Evolutionary conservation across 2,329 filamentous ascomycete genomes (phyloP).

Genomic region (Aspergillus puulaauensis): DNA sequence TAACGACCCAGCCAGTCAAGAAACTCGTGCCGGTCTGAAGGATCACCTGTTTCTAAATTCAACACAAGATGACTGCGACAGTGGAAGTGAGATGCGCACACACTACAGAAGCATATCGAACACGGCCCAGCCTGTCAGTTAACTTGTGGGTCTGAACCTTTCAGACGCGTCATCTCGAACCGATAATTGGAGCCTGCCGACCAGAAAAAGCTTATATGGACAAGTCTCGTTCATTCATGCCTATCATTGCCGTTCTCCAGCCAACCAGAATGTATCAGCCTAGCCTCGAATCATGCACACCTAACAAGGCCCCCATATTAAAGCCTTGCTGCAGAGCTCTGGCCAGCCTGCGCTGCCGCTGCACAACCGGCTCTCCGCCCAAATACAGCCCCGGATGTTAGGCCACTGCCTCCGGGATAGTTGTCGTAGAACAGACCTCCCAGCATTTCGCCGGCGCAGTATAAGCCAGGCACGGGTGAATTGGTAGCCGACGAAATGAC

Average conservation of each 20-base stretch:
- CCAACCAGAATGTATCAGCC: not conserved
- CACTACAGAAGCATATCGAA: too few relatives aligned
- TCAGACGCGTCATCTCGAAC: too few relatives aligned
- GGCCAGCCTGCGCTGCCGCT: slow-evolving; percentile 21
- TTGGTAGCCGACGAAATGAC: slow-evolving; percentile 34
- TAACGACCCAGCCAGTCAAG: too few relatives aligned
- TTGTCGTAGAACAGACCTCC: slow-evolving; percentile 65
- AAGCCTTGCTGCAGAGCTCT: not conserved
- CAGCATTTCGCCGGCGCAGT: slow-evolving; percentile 65
- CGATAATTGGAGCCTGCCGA: not conserved
- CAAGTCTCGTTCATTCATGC: not conserved
- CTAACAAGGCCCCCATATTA: not conserved
- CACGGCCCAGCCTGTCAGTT: too few relatives aligned
- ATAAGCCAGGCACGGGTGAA: slow-evolving; percentile 52
- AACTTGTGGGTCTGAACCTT: too few relatives aligned
- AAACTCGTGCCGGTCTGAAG: too few relatives aligned
- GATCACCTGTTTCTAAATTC: too few relatives aligned
- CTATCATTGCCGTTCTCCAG: not conserved
- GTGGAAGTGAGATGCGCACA: too few relatives aligned
- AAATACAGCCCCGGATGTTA: slow-evolving; percentile 61
- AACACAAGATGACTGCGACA: too few relatives aligned
- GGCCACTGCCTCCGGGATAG: slow-evolving; percentile 62
- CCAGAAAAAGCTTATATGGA: not conserved
- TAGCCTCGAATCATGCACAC: not conserved
- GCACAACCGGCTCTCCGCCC: slow-evolving; percentile 45